Base-by-base conservation (phyloP, 2,329 filamentous ascomycete genomes). In the Neofusicoccum sp. region DNA sequence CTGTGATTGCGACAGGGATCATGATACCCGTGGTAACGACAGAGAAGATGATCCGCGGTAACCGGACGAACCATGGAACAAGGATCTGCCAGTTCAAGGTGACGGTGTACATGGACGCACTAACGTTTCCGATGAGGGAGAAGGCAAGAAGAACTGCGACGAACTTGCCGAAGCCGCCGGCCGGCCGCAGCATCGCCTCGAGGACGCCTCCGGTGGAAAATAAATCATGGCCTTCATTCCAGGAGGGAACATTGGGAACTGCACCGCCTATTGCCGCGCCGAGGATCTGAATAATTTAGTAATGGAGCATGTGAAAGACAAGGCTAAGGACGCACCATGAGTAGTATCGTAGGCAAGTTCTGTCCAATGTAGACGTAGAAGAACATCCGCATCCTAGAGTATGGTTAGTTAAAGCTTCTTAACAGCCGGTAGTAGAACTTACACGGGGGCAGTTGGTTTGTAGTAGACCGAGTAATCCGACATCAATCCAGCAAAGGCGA, bases 71-170 rank as follows among this genome's bases (percentile, higher is more conserved):
- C 47, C 47, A 54, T 3, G 59, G 48, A 12, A 86, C 73, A 22
- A 89, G 74, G 67, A 87, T 85, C 74, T 89, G 86, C 73, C 88
- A 85, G 78, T 88, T 88, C 66, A 89, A 79, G 3, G 85, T 85
- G 67, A 88, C 81, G 68, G 84, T 83, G 77, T 89, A 89, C 74
- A 85, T 83, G 14, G 84, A 86, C 14, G 82, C 84, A 1, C 83
- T 78, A 9, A 87, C 78, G 72, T 88, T 88, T 31, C 85, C 86
- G 9, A 89, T 74, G 48, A 88, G 72, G 60, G 68, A 71, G 61
- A 76, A 74, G 5, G 83, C 80, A 16, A 88, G 79, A 6, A 88
- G 71, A 2, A 88, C 85, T 1, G 85, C 81, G 16, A 88, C 76
- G 66, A 89, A 88, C 66, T 85, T 84, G 63, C 86, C 86, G 66